A percentile compares a stretch with the other conserved stretches of the same genome.
Evolutionary conservation across 139 green algal genomes (phyloP).

Genomic region (Haematococcus lacustris): DNA sequence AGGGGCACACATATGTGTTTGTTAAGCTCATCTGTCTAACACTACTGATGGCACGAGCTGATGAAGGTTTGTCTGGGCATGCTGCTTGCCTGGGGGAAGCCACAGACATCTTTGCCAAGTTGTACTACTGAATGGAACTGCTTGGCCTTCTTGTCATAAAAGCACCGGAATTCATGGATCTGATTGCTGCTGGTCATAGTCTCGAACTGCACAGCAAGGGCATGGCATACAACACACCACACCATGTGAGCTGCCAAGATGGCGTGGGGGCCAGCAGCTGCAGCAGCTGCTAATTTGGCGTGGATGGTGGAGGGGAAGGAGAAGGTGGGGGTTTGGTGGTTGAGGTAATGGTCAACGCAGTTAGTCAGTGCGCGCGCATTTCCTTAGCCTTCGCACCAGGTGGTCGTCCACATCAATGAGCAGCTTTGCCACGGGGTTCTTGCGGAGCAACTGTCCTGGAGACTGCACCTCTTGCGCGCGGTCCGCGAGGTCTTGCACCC

Average conservation of each 20-base stretch:
- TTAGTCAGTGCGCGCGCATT: no score
- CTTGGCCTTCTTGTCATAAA: conserved; percentile 5
- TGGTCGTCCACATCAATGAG: conserved; percentile 48
- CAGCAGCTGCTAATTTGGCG: no score
- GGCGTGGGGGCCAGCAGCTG: no score
- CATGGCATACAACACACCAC: no score
- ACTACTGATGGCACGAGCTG: no score
- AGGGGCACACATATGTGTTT: no score
- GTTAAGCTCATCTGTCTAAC: no score
- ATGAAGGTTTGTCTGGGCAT: no score
- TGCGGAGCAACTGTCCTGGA: conserved; percentile 30
- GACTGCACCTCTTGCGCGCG: conserved; percentile 31
- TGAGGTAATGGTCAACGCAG: no score
- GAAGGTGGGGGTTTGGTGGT: no score
- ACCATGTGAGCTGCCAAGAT: no score
- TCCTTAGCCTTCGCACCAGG: conserved; percentile 37
- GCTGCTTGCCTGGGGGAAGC: conserved; percentile 20
- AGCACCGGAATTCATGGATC: conserved; percentile 19
- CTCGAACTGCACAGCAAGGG: conserved; percentile 15
- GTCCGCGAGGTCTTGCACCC: conserved; percentile 24
- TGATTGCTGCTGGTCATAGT: conserved; percentile 5
- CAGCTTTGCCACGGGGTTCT: conserved; percentile 35
- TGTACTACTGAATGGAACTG: conserved; percentile 15
- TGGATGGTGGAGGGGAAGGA: no score
- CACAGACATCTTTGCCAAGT: conserved; percentile 16